Evolutionary conservation across 345 rosid species (phyloP).

Genomic region (Sisymbrium irio): DNA sequence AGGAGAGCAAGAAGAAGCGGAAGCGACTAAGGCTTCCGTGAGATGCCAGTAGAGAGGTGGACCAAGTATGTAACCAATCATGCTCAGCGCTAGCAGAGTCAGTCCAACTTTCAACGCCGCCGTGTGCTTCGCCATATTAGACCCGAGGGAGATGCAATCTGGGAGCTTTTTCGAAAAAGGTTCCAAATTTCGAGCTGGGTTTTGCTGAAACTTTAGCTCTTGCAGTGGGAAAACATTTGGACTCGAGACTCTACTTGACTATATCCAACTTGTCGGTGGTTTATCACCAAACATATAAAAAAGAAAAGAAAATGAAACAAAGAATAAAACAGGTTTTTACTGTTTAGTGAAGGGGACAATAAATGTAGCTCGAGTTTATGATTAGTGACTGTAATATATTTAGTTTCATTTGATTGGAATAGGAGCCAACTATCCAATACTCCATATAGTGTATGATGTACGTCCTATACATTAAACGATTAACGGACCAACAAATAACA

Average conservation of each 20-base stretch:
- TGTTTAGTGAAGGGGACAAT: not conserved
- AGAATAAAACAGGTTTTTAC: not conserved
- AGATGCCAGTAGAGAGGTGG: conserved; percentile 95
- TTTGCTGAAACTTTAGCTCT: not conserved
- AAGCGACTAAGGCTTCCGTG: conserved; percentile 55
- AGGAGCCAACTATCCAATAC: too few relatives aligned
- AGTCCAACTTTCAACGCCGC: conserved; percentile 50
- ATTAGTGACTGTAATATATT: not conserved
- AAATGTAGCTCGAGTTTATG: not conserved
- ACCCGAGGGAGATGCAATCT: not conserved
- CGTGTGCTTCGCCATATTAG: conserved; percentile 52
- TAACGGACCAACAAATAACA: not conserved
- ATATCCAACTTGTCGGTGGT: not conserved
- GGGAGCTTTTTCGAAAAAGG: not conserved
- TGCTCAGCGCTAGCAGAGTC: conserved; percentile 50
- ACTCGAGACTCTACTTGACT: not conserved
- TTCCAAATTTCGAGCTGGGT: not conserved
- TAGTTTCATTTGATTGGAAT: too few relatives aligned
- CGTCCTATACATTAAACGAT: not conserved
- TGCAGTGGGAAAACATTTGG: not conserved
- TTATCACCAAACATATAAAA: not conserved
- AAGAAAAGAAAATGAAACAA: not conserved
- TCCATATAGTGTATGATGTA: too few relatives aligned
- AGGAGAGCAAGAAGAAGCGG: conserved; percentile 46
- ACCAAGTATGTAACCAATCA: conserved; percentile 70